These are phyloP conservation scores for Aechmea fasciata DNA, from an alignment of 176 grass and related monocot species.

Conservation along the genomic window DNA sequence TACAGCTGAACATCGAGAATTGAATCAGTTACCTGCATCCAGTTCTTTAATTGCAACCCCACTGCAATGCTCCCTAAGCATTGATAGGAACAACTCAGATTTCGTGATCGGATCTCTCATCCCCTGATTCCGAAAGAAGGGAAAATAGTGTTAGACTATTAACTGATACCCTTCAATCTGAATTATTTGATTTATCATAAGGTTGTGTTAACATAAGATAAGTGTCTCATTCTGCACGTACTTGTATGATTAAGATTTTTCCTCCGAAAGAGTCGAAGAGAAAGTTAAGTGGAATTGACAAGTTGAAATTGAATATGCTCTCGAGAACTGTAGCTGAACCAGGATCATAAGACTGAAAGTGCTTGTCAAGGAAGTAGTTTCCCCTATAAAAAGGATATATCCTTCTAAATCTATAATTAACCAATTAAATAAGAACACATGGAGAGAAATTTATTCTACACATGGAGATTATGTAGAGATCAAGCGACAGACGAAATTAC, in stretches of 20 bases:
- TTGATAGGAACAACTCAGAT: constrained; percentile 53
- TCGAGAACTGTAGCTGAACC: constrained; percentile 61
- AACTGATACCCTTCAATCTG: constrained; percentile 12
- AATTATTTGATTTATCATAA: constrained; percentile 7
- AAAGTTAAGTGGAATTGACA: constrained; percentile 92
- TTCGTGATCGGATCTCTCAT: constrained; percentile 77
- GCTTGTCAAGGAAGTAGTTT: constrained; percentile 48
- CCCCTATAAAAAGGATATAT: not conserved
- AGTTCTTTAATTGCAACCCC: constrained; percentile 52
- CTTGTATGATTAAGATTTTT: constrained; percentile 67
- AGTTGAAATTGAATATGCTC: constrained; percentile 64
- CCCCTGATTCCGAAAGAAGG: constrained; percentile 40
- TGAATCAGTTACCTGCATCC: constrained; percentile 54
- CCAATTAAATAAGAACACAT: no score
- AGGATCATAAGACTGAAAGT: constrained; percentile 92
- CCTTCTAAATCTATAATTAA: not conserved
- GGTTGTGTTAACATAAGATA: constrained; percentile 11
- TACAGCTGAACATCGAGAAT: not conserved
- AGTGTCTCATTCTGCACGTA: constrained; percentile 17
- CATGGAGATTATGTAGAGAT: no score
- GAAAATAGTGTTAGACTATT: not conserved
- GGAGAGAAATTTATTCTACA: no score
- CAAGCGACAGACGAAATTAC: no score
- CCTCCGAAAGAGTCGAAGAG: constrained; percentile 81
- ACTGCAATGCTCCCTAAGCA: constrained; percentile 61